These are phyloP conservation scores for Pseudogymnoascus sp. DNA, from an alignment of 2,329 filamentous ascomycete genomes.

Conservation along the genomic window DNA sequence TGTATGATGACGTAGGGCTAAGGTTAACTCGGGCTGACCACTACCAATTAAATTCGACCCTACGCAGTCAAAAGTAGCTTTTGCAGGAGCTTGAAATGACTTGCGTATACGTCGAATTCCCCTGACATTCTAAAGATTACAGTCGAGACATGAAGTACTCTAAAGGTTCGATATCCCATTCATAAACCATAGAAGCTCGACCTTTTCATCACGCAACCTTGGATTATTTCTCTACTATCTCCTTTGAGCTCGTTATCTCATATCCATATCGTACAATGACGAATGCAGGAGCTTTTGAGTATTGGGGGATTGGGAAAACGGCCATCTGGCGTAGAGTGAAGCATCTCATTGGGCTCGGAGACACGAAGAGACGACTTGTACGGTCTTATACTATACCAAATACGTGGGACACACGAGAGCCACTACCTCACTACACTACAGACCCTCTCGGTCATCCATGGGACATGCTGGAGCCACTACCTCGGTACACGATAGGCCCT, in stretches of 20 bases:
- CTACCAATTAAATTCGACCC: not conserved
- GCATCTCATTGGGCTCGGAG: not conserved
- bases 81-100: not conserved
- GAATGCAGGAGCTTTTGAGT: not conserved
- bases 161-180: not conserved
- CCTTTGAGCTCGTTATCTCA: not conserved
- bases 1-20: not conserved
- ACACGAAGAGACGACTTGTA: not conserved
- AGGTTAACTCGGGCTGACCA: not conserved
- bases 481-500: not conserved
- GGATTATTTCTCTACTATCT: too few relatives aligned
- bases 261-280: not conserved
- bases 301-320: not conserved
- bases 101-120: too few relatives aligned
- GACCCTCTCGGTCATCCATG: too few relatives aligned
- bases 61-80: not conserved
- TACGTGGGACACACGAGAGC: not conserved
- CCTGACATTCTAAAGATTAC: too few relatives aligned
- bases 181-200: not conserved
- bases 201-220: too few relatives aligned
- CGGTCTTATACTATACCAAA: not conserved
- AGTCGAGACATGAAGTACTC: not conserved
- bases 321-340: not conserved
- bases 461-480: too few relatives aligned
- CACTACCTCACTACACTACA: too few relatives aligned